Base-by-base conservation (phyloP, 2,329 filamentous ascomycete species). In the Helotiales sp. region DNA sequence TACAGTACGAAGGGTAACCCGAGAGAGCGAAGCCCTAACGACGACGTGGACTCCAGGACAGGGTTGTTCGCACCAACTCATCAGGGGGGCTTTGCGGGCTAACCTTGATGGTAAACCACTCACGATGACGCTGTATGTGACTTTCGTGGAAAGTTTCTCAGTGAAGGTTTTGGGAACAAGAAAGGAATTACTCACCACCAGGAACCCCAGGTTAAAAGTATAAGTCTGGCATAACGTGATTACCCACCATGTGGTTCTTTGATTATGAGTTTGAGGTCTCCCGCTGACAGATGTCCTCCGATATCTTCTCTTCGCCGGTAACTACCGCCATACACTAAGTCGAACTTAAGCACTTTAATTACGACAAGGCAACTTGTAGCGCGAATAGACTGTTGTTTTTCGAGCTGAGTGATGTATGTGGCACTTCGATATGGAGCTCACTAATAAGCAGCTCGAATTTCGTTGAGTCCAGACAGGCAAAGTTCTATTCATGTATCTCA, bases 381-480 rank as follows among this genome's bases (percentile, higher is more conserved):
- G 49, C 32, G 43, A 15, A 17, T 6, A 50, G 28, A 13, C 5
- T 11, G 37, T 47, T 32, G 24, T 17, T 47, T 55, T 30, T 54
- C 22, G 32, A 40, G 30, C 24, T 24, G 17, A 37, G 61, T 67
- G 65, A 67, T 67, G 65, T 64, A 60, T 61, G 65, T 67, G 61
- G 65, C 55, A 61, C 55, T 28, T 52, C n/a, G n/a, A 7, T 37
- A 55, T 43, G 40, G 57, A 30, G 50, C 65, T 64, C 61, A 58
- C 61, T 64, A 64, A 59, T 55, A 22, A 55, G 52, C n/a, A 55
- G 3, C 13, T 55, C 6, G 24, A 34, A 30, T n/a, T 11, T 55
- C 30, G 49, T 52, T 52, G 1, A 26, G 6, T 28, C 11, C 47
- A 28, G 24, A 50, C 47, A 30, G 24, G 8, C 11, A 28, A 6